Evolutionary conservation across 2,329 filamentous ascomycete genomes (phyloP), one percentile per base, ranked within the genome.

Genomic region (Beauveria bassiana): DNA sequence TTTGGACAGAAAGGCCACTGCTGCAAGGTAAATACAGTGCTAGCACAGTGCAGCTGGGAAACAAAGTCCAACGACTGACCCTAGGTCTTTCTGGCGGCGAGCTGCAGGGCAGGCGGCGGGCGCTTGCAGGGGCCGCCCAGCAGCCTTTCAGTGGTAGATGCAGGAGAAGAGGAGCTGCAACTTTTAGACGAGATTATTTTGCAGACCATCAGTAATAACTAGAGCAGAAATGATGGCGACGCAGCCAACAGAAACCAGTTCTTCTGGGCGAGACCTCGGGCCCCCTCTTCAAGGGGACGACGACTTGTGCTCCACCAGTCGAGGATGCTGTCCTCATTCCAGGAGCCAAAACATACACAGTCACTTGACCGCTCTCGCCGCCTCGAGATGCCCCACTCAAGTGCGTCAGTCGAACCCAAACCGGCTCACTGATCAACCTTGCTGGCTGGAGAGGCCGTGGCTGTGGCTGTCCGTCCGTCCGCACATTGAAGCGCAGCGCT

Each of bases 321-420:
- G 20, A 28, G 43, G 26, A 50, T 26, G 51, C 18, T 46, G 52
- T 22, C 34, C 26, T 38, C 60, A 61, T 61, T 61, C 60, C 60
- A 61, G 40, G 12, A 34, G 31, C 31, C 50, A 55, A 51, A 61
- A 22, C 34, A 54, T 49, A 42, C 24, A 52, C 34, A 45, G 60
- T 61, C 60, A 61, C 46, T 61, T 61, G 60, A 61, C 60, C 60
- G 60, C 60, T 57, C 50, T 46, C 53, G 46, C 24, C 42, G 47
- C 22, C 47, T 59, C 24, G 38, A 24, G 28, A n/a, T 6, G 7
- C 20, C 24, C 55, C 55, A 42, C 45, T 14, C 2, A 45, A 9
- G 40, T 60, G 57, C 42, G 58, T 60, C 58, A 60, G 58, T 43
- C 40, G 54, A 24, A 24, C 45, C 54, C 42, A 57, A 24, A 18